Base-by-base conservation (phyloP, 768 basidiomycete genomes). In the Collybia sp. region DNA sequence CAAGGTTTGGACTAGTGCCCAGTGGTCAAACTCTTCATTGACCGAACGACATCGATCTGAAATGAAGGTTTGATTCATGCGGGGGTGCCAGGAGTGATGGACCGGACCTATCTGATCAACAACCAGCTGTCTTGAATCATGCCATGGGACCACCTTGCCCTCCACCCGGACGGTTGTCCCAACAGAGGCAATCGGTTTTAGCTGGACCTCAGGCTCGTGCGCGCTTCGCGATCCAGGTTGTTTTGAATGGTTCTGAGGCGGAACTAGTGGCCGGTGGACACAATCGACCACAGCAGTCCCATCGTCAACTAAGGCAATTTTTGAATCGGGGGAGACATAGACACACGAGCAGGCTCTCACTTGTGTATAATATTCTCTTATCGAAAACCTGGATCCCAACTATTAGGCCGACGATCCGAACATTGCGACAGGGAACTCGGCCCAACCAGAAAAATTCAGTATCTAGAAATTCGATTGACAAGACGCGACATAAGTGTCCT, bases 231-330 rank as follows among this genome's bases (percentile, higher is more conserved):
- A 25, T 25, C 3, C 25, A 25, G 25, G 25, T 25, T 3, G 25
- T 25, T 3, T 8, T 25, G 8, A 3, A 8, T 25, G 25, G 3
- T 25, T 25, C 30, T 44, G 50, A 9, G 59, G 57, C 17, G 61
- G 51, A 5, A 62, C 59, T 35, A 68, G 39, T 20, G 55, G 65
- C 17, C 65, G 68, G 56, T 79, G 73, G 2, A 68, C 56, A 54
- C 88, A 90, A 39, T 90, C 87, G 18, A 91, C 70, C 3, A 84
- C 80, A 20, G 68, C 80, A 1, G 86, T 85, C 5, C 87, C 85
- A 53, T 91, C 88, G 56, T 91, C 88, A 48, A 90, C 85, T 90
- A 43, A 8, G 40, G 13, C 30, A 17, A 13, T n/a, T 3, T 48
- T 12, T 31, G 45, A 30, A 35, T 34, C 40, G 9, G 30, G 46